phyloP scores from a whole-genome alignment of 371 early-diverging fungal genomes.

The Zopfochytrium polystomum region DNA sequence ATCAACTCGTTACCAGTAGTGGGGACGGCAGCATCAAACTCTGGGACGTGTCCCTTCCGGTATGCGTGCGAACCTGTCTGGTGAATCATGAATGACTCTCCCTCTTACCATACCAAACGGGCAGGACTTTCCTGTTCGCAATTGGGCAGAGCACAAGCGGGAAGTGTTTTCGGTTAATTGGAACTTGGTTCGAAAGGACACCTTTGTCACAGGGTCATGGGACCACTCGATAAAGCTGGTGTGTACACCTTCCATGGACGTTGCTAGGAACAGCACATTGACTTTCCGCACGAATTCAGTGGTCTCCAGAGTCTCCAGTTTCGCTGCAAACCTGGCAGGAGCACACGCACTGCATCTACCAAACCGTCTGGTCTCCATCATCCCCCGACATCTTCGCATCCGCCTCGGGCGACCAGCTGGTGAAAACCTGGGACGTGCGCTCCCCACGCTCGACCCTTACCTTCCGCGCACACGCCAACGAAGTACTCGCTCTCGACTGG shows the following conservation, averaged over 20 bases:
- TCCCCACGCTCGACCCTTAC: conserved; percentile 66
- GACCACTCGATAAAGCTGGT: conserved; percentile 91
- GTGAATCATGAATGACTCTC: conserved; percentile 14
- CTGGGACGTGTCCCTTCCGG: conserved; percentile 80
- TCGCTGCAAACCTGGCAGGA: conserved; percentile 82
- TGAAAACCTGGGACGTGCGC: conserved; percentile 84
- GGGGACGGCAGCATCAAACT: conserved; percentile 93
- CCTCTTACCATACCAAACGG: conserved; percentile 12
- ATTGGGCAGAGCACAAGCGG: conserved; percentile 89
- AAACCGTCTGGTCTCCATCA: conserved; percentile 82
- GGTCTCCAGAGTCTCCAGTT: conserved; percentile 75
- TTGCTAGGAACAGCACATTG: neutral
- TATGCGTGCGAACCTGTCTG: conserved; percentile 42
- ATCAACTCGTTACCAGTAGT: conserved; percentile 83
- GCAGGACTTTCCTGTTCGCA: conserved; percentile 82
- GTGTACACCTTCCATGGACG: conserved; percentile 25
- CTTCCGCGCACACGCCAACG: conserved; percentile 80
- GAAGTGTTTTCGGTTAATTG: conserved; percentile 92
- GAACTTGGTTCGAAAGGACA: conserved; percentile 83
- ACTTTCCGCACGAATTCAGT: conserved; percentile 50
- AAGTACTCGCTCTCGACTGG: conserved; percentile 89
- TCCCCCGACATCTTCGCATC: conserved; percentile 75
- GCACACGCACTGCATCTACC: conserved; percentile 86
- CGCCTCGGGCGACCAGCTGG: conserved; percentile 81
- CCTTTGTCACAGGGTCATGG: conserved; percentile 89